Conservation (phyloP, 2,329 filamentous ascomycete species). For the Cladosporium cucumerinum region DNA sequence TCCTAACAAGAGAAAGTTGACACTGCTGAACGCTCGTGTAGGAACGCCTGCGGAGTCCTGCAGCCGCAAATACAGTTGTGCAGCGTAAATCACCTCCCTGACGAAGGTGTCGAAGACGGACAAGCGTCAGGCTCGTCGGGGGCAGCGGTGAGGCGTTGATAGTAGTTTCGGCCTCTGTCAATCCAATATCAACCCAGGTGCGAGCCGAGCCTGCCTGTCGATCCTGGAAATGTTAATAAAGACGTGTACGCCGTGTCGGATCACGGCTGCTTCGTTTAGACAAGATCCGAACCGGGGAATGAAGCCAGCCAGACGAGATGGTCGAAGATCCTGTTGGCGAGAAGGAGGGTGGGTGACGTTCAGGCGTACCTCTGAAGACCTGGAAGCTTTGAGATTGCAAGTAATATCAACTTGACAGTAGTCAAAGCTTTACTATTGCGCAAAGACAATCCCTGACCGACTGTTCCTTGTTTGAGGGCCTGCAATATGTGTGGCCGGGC, state of each 20-base stretch:
- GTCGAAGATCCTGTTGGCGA: constrained; percentile 8
- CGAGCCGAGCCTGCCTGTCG: constrained; percentile 18
- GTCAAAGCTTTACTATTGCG: constrained; percentile 16
- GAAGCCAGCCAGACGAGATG: constrained; percentile 1
- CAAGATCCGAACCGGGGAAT: constrained; percentile 17
- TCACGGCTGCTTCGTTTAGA: constrained; percentile 20
- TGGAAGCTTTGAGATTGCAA: constrained; percentile 11
- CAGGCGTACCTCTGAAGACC: constrained; percentile 5
- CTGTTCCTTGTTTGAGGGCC: constrained; percentile 11
- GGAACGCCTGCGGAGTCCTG: constrained; percentile 11
- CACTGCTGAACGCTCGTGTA: not conserved
- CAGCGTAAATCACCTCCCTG: not conserved
- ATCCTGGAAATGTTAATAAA: constrained; percentile 19
- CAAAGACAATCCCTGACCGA: constrained; percentile 15
- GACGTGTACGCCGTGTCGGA: constrained; percentile 15
- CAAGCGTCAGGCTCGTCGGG: constrained; percentile 5
- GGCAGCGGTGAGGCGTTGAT: constrained; percentile 5
- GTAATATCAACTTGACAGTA: constrained; percentile 14
- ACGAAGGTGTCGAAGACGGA: not conserved
- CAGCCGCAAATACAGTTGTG: constrained; percentile 7
- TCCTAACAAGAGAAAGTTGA: not conserved
- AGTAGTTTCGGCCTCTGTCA: not conserved
- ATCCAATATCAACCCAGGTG: not conserved
- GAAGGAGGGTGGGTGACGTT: constrained; percentile 16
- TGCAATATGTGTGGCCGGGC: constrained; percentile 16